Evolutionary conservation across 768 basidiomycete species (phyloP), one percentile per base, ranked within the genome.

Genomic region (Amanita molliuscula): DNA sequence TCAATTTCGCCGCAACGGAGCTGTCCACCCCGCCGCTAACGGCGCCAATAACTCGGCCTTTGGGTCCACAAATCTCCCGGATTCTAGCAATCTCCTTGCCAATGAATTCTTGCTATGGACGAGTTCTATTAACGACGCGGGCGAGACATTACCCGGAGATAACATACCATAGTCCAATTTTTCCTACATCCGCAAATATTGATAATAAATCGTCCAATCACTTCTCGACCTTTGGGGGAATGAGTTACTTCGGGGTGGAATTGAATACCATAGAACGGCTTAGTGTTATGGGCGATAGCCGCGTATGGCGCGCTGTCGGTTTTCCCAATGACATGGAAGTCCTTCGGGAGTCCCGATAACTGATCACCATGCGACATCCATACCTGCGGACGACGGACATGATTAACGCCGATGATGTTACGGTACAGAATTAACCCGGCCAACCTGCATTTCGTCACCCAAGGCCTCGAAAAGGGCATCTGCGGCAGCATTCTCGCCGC

Each of bases 351-450:
- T 44, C 74, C 78, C 23, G 82, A 85, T 29, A 98, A 76, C 56
- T 95, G 91, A 67, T 98, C 96, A 9, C 94, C 93, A 62, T 99
- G 96, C 15, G 95, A 97, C 96, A 98, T 98, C 96, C 96, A 98
- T 44, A 98, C 95, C 95, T 98, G 8, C 45, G 4, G 21, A 7
- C 54, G 3, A 48, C 33, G 35, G 13, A 53, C 26, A 29, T 21
- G 10, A 42, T 48, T 25, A 33, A 18, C 11, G 31, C 31, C 31
- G 31, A 34, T 21, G 10, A 13, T 47, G 11, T 34, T 54, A 60
- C 16, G 28, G 25, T 36, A 23, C 49, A 38, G 16, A 36, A 16
- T 29, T 16, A 34, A 47, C 11, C 25, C 25, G 46, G 56, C 71
- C 37, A 57, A 90, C 94, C 76, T 90, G 86, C 75, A 96, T 81